Evolutionary conservation across 352 stramenopile genomes (phyloP), one percentile per base, ranked within the genome.

Genomic region (Hyaloperonospora brassicae): DNA sequence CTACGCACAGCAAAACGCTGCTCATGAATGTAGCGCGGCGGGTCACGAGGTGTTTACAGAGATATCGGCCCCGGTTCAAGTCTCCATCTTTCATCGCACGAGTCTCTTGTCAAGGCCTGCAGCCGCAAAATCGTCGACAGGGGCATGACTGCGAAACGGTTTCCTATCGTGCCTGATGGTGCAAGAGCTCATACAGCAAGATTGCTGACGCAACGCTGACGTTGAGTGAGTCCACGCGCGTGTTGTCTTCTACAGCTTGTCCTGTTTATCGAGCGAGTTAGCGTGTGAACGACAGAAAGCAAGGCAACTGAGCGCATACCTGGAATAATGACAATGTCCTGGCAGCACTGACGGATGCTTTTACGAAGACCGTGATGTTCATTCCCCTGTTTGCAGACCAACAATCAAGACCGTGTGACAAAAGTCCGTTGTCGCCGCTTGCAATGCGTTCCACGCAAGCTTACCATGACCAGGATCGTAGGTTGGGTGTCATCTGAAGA

Each of bases 391-490:
- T 40, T 5, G 1, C 4, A 47, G 14, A 2, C 3, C 25, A 41
- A 17, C 14, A 42, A 8, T 14, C 2, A 44, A 27, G 9, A 30
- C 48, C 25, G n/a, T 8, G 8, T 50, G 9, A 14, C 14, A n/a
- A 14, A 42, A 42, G 9, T 42, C 14, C 10, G 14, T 44, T 5
- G 39, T 44, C 9, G 27, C 27, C 39, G 13, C 11, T 21, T 14
- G 23, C 14, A 21, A 44, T 14, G 1, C 22, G 14, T 42, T 12
- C 36, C 4, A 42, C 31, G 7, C n/a, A 14, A 24, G 39, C 52
- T 14, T 62, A 92, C 79, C 82, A 92, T 87, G 46, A 89, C 82
- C 12, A 92, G 77, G 46, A 92, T 89, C 22, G 79, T 92, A 2
- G 82, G 76, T 36, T 77, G 63, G 13, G 62, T 50, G 7, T 61